These are phyloP conservation scores for Somion occarium DNA, from an alignment of 1,284 basidiomycete species.

Conservation along the genomic window DNA sequence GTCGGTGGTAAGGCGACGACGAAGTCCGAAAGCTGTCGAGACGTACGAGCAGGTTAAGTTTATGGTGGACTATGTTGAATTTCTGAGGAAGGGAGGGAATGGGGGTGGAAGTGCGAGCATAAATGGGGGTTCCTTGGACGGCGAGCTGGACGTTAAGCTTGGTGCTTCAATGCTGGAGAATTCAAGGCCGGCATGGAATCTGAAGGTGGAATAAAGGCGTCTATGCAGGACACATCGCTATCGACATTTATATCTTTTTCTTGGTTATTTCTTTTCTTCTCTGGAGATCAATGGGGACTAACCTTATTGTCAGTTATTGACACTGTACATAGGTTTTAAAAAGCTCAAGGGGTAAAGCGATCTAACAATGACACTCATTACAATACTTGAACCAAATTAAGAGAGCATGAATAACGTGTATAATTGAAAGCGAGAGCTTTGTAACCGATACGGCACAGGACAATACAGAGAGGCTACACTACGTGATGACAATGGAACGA, in stretches of 20 bases:
- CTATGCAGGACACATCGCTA: not conserved
- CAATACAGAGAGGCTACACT: too few species aligned
- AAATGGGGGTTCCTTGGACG: not conserved
- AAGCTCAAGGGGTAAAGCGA: too few species aligned
- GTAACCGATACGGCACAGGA: too few species aligned
- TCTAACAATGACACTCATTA: too few species aligned
- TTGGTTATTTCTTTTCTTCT: not conserved
- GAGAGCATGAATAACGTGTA: too few species aligned
- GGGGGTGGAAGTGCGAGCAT: not conserved
- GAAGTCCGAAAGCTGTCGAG: constrained; percentile 86
- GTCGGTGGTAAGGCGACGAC: constrained; percentile 63
- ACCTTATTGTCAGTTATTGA: not conserved
- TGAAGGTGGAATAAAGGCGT: not conserved
- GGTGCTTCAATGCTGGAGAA: not conserved
- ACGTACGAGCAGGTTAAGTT: constrained; percentile 90
- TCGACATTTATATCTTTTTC: too few species aligned
- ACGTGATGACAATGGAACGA: too few species aligned
- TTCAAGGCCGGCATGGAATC: not conserved
- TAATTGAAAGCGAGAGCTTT: too few species aligned
- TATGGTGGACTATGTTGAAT: constrained; percentile 75
- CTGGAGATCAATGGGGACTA: not conserved
- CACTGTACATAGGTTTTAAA: not conserved
- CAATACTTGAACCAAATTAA: too few species aligned
- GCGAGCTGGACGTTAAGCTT: not conserved
- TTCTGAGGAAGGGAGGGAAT: constrained; percentile 35